Evolutionary conservation across 441 rosid genomes (phyloP), one percentile per base, ranked within the genome.

Genomic region (Capsella rubella): DNA sequence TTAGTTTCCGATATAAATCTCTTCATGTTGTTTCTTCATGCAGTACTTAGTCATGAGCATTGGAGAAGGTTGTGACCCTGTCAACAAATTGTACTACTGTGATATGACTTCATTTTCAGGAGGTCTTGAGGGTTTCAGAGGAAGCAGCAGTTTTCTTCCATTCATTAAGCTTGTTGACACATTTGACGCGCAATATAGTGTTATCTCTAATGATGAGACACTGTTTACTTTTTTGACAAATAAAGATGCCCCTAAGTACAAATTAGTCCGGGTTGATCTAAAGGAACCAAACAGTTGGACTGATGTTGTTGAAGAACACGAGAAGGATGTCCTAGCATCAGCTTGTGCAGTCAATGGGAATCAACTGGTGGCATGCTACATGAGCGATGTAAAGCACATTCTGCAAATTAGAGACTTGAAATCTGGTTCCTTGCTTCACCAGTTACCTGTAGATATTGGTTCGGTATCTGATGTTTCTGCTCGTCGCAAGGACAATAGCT

Each of bases 31-130:
- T 51, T 35, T 28, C 75, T 66, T 60, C 71, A 14, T 87, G 87
- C 96, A 93, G 99, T 90, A 89, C 71, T 81, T 95, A 78, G 58
- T 95, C 74, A 80, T 93, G 69, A 54, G 69, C 76, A 85, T 85
- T 16, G 18, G 2, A 1, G 98, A 91, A 80, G 76, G 82, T 75
- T 89, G 95, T 83, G 97, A 91, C 80, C 97, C 97, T 18, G 88
- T 89, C 76, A 93, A 93, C 84, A 93, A 95, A 80, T 60, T 95
- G 46, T 93, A 90, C 82, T 91, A 91, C 81, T 95, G 92, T 37
- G 88, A 91, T 55, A 61, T 93, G 76, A 87, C 96, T 79, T 79
- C 87, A 65, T 84, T 93, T 72, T 80, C 83, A 4, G 83, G 81
- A 43, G 98, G 96, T 56, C 86, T 95, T 77, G 86, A 85, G 81